Base-by-base conservation (phyloP, 2,329 filamentous ascomycete genomes). In the Ceratocystis variospora region DNA sequence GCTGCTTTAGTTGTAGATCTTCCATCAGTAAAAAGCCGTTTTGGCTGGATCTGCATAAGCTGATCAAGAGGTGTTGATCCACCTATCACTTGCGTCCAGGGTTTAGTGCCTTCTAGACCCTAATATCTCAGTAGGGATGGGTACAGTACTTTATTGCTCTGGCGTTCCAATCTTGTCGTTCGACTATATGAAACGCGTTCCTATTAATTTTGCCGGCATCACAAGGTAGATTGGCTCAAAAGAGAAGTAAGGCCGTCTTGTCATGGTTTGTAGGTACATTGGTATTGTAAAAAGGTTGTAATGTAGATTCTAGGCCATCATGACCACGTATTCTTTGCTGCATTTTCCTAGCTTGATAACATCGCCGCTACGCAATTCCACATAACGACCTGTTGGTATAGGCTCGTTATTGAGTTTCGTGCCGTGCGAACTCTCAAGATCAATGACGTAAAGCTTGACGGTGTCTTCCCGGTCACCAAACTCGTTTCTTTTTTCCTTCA, bases 261-360 rank as follows among this genome's bases (percentile, higher is more conserved):
- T 3, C 17, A 19, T 59, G 2, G 25, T 59, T 31, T 2, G 1
- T 12, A 5, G 37, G 37, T 41, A 41, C 37, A 3, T 41, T 10
- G 3, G 5, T 31, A 15, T 59, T 15, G 28, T n/a, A 37, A 37
- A 37, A 12, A 15, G 7, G 22, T 7, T 33, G 53, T 17, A n/a
- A 37, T 19, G 28, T 55, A 64, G 19, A 25, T 41, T 67, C 62
- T 64, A 64, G 19, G 46, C 53, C 67, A 96, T 81, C 89, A 97
- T 94, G 68, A 97, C 75, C n/a, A 99, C 90, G 75, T 97, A 99
- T 76, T 99, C 94, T 71, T 91, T 84, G 68, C 89, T 88, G 73
- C 90, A 96, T 68, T 88, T 81, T 8, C 92, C 94, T 76, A 99
- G 95, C 72, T 85, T 85, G 67, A 99, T 75, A 73, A 99, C 85